A percentile compares a stretch with the other conserved stretches of the same genome.
Evolutionary conservation across 192 early-diverging fungal genomes (phyloP).

Genomic region (Umbelopsis ramanniana): DNA sequence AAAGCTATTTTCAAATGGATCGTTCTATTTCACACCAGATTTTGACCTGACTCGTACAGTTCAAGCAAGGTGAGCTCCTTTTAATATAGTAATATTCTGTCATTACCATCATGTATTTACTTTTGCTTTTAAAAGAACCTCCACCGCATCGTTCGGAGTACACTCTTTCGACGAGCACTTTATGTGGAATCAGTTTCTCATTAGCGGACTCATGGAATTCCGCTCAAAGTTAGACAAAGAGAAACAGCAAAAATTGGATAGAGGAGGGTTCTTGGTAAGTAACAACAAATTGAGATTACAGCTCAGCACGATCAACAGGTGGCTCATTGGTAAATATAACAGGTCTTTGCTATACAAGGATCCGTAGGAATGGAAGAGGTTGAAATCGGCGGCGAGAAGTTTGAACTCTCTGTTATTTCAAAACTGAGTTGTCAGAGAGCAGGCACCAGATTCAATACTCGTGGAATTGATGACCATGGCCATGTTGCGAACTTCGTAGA

Average conservation of each 20-base stretch:
- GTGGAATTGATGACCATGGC: slow-evolving; percentile 97
- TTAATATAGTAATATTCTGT: too few species aligned
- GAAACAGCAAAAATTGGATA: slow-evolving; percentile 72
- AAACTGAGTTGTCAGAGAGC: slow-evolving; percentile 78
- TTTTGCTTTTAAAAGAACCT: slow-evolving; percentile 37
- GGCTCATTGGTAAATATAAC: slow-evolving; percentile 44
- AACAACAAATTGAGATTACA: neutral
- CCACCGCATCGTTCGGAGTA: slow-evolving; percentile 54
- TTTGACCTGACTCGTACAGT: slow-evolving; percentile 87
- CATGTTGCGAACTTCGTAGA: slow-evolving; percentile 99
- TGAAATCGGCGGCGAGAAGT: slow-evolving; percentile 39
- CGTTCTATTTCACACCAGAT: slow-evolving; percentile 91
- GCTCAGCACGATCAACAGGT: neutral
- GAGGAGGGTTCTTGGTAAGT: slow-evolving; percentile 72
- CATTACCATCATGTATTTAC: too few species aligned
- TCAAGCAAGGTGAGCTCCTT: slow-evolving; percentile 60
- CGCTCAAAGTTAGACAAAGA: slow-evolving; percentile 71
- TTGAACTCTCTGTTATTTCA: slow-evolving; percentile 68
- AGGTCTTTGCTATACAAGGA: slow-evolving; percentile 77
- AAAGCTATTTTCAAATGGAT: slow-evolving; percentile 82
- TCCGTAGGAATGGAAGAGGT: slow-evolving; percentile 64
- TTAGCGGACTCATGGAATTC: slow-evolving; percentile 80
- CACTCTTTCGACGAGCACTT: slow-evolving; percentile 71
- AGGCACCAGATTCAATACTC: slow-evolving; percentile 92
- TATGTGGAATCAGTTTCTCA: slow-evolving; percentile 91